Base-by-base conservation (phyloP, 1,284 basidiomycete genomes). In the Athelia sp. region DNA sequence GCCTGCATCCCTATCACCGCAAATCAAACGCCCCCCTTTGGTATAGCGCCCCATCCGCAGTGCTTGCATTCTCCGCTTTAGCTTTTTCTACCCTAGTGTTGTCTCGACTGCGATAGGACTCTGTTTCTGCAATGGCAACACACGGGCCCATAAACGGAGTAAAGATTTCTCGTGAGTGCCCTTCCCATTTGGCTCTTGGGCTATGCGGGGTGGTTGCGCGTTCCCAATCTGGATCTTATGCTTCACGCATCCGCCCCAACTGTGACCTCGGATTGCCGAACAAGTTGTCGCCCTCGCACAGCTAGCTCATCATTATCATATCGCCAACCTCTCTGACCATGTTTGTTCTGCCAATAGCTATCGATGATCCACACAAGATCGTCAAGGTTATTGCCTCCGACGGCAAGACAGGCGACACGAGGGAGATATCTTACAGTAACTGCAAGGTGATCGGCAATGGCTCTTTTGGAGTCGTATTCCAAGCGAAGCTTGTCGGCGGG, bases 381-480 rank as follows among this genome's bases (percentile, higher is more conserved):
- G 87, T 97, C 72, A 93, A 92, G 68, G 96, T 99, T 60, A 78
- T 90, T 62, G 96, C 96, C 55, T 92, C 89, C 55, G 91, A 97
- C 64, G 96, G 97, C 71, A 97, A 94, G 81, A 78, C 88, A 3
- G 94, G 91, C 60, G 88, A 91, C 51, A 87, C 90, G 57, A 81
- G 82, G 63, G 90, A 95, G 61, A 85, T 99, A 62, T 82, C 86
- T 45, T 99, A 99, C 76, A 97, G 92, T 61, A 94, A 91, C 71
- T 97, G 92, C 81, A 98, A 98, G 73, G 92, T 99, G 64, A 91
- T 96, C 65, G 96, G 97, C 52, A 99, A 99, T 66, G 97, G 96
- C 67, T 95, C 91, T 53, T 99, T 99, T 64, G 97, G 97, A 61
- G 95, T 99, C 66, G 97, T 99, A 56, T 99, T 97, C 71, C 93